Evolutionary conservation across 139 green algal species (phyloP), one percentile per base, ranked within the genome.

Genomic region (Auxenochlorella pyrenoidosa): DNA sequence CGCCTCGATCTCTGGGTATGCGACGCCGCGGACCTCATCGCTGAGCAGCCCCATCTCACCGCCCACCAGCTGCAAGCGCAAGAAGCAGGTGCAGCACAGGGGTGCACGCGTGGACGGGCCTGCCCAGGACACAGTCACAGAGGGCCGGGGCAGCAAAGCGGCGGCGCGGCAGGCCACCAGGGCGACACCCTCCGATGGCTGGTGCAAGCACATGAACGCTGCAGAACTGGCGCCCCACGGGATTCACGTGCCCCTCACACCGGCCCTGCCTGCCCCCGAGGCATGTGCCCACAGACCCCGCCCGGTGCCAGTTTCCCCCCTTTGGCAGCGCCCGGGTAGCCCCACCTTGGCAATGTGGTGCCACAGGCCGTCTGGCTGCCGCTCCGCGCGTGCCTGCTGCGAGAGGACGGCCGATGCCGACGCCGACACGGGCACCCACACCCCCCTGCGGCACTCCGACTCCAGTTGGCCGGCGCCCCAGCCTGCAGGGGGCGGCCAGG

Each of bases 401-500:
- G 40, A n/a, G 22, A 97, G 88, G 32, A 96, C 76, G 16, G 96
- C n/a, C 75, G 88, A 79, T 19, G 75, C 90, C 43, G 91, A 92
- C 60, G 85, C 93, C 0, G 94, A 92, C 28, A 94, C 96, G 2
- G 90, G 85, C 82, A 96, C 94, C 96, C 96, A 98, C 60, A 97
- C 95, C 32, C 95, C 94, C 1, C 83, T 59, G n/a, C 85, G 60
- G 47, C 91, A 93, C 92, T 98, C 96, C 60, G 85, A 76, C 77
- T 95, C 89, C 43, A 98, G 90, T 91, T 98, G 96, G 34, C 94
- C 96, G 0, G 94, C 91, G 0, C 86, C 91, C 96, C 96, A 98
- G 21, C 96, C 94, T 60, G 90, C 89, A 83, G 19, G 1, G 71
- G 15, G 28, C 54, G 15, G 28, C 10, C 54, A 63, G 47, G 6